Base-by-base conservation (phyloP, 2,329 filamentous ascomycete species). In the Tolypocladium pustulatum region DNA sequence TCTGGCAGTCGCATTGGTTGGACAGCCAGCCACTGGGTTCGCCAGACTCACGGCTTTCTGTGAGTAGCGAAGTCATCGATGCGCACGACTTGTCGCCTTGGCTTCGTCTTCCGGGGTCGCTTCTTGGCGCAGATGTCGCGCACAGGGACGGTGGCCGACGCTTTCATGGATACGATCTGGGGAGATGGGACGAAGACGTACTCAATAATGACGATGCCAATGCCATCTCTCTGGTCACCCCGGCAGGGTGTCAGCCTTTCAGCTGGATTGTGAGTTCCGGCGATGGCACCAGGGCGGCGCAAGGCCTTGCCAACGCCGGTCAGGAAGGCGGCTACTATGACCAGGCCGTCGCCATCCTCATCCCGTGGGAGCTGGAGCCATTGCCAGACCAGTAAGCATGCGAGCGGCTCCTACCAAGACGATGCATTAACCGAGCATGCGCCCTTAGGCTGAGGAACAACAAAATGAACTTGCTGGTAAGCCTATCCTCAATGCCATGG, bases 391-490 rank as follows among this genome's bases (percentile, higher is more conserved):
- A 76, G 71, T 74, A 63, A 66, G 70, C 52, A 27, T 10, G 9
- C 40, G 40, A 40, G 30, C 52, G 37, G 40, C 43, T 27, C 2
- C 43, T 27, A 38, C 12, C 22, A 20, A 37, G 25, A 54, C 51
- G 53, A 40, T 17, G 56, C 30, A 53, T 58, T 57, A 13, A 41
- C 41, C 32, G n/a, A 38, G n/a, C 38, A 32, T 52, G 46, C 46
- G 25, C 43, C 43, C 3, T 51, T 36, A 61, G 60, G 13, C 41
- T 63, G 36, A 54, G 54, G 51, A 82, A 87, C 41, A 92, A 90
- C 65, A 87, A 85, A 1, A 93, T 93, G 83, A 93, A 94, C 66
- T 72, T 94, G 61, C 78, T 94, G 64, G 75, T 77, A 63, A 64
- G 73, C 69, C 20, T 49, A 34, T 15, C 32, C 22, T 43, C 22